A percentile compares a stretch with the other conserved stretches of the same genome.
Evolutionary conservation across 805 yeast species (phyloP).

Genomic region (Starmerella riodocensis): DNA sequence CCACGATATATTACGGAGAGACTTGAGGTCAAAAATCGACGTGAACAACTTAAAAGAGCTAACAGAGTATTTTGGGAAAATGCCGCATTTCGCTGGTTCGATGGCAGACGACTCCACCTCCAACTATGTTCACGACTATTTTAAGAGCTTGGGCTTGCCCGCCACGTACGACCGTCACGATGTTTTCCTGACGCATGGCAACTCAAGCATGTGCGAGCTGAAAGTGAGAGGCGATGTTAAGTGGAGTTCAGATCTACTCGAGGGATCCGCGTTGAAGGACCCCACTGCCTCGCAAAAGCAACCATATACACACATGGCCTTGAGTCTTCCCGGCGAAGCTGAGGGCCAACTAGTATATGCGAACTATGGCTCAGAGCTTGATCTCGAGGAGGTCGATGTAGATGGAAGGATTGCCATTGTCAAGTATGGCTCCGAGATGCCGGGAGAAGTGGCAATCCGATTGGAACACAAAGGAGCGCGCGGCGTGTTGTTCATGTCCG

Average conservation of each 20-base stretch:
- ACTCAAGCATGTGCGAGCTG: slow-evolving; percentile 25
- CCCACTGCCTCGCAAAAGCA: slow-evolving; percentile 21
- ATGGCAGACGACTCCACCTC: slow-evolving; percentile 68
- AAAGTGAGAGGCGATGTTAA: slow-evolving; percentile 21
- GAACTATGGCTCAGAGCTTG: slow-evolving; percentile 50
- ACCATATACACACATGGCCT: slow-evolving; percentile 34
- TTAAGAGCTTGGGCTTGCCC: slow-evolving; percentile 44
- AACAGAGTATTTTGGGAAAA: slow-evolving; percentile 56
- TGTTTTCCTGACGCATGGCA: slow-evolving; percentile 57
- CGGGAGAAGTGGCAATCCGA: slow-evolving; percentile 38
- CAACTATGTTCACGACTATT: slow-evolving; percentile 46
- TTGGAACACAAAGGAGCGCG: slow-evolving; percentile 47
- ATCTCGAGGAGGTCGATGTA: slow-evolving; percentile 32
- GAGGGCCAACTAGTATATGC: slow-evolving; percentile 46
- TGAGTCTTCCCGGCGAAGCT: slow-evolving; percentile 46
- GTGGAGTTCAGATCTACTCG: slow-evolving; percentile 29
- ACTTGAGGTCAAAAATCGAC: slow-evolving; percentile 41
- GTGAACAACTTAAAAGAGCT: slow-evolving; percentile 46
- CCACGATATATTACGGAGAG: slow-evolving; percentile 37
- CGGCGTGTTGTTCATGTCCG: slow-evolving; percentile 57
- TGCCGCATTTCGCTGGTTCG: slow-evolving; percentile 84
- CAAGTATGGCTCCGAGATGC: slow-evolving; percentile 41
- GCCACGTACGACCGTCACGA: slow-evolving; percentile 26
- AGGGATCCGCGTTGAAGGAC: slow-evolving; percentile 27
- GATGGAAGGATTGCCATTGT: slow-evolving; percentile 46